Evolutionary conservation across 805 yeast genomes (phyloP).

Genomic region (Ogataea naganishii): DNA sequence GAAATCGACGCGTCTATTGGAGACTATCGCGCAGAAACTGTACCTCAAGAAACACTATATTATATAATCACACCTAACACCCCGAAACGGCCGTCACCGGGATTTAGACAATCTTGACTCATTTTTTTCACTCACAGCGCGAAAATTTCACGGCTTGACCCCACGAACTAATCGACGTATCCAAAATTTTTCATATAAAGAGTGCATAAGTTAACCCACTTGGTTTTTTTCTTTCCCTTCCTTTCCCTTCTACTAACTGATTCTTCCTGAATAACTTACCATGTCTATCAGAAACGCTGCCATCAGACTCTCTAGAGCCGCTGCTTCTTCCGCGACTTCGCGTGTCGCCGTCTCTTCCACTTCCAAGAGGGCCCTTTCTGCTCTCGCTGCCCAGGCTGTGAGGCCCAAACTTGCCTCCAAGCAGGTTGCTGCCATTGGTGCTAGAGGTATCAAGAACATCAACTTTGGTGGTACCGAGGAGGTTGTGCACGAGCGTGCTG

Average conservation of each 20-base stretch:
- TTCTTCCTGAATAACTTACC: not conserved
- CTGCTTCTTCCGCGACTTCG: slow-evolving; percentile 29
- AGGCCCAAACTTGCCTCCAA: slow-evolving; percentile 34
- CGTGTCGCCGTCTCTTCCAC: slow-evolving; percentile 32
- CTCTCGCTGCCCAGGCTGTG: slow-evolving; percentile 33
- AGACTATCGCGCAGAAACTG: too few species aligned
- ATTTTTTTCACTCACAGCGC: too few species aligned
- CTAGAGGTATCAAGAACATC: slow-evolving; percentile 93
- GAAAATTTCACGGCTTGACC: too few species aligned
- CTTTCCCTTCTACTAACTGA: not conserved
- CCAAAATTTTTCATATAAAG: slow-evolving; percentile 1
- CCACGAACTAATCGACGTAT: too few species aligned
- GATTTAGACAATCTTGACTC: too few species aligned
- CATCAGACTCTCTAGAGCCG: slow-evolving; percentile 39
- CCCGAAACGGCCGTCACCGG: too few species aligned
- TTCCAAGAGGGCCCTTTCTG: slow-evolving; percentile 52
- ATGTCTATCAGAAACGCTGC: slow-evolving; percentile 33
- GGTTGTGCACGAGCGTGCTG: slow-evolving; percentile 95
- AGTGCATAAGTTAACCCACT: not conserved
- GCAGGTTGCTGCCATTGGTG: slow-evolving; percentile 35
- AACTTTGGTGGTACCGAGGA: slow-evolving; percentile 95
- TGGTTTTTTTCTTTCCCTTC: slow-evolving; percentile 1
- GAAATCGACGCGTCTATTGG: too few species aligned
- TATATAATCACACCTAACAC: too few species aligned
- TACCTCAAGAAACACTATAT: too few species aligned